Percentiles rank a stretch among this genome's conserved stretches.
Conservation (phyloP, 371 early-diverging fungal species). For the Mucor plumbeus region DNA sequence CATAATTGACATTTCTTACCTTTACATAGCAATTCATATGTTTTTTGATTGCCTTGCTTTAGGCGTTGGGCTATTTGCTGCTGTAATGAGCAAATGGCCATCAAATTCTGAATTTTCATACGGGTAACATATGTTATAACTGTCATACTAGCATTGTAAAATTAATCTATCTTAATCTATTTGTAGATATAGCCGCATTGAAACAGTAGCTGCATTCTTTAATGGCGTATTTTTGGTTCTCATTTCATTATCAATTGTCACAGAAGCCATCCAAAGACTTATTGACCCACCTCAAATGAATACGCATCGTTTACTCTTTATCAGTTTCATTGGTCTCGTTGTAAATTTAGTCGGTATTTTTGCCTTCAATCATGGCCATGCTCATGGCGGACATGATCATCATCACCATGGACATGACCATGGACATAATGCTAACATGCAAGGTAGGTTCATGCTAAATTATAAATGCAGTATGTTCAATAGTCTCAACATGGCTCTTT, state of each 20-base stretch:
- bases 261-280: constrained; percentile 89
- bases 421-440: constrained; percentile 73
- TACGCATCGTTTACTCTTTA: constrained; percentile 81
- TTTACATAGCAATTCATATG: constrained; percentile 88
- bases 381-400: constrained; percentile 70
- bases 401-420: constrained; percentile 52
- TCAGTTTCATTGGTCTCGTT: constrained; percentile 88
- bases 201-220: constrained; percentile 89
- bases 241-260: constrained; percentile 86
- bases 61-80: constrained; percentile 84
- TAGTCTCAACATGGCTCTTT: background rate
- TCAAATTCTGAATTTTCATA: constrained; percentile 78
- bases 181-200: constrained; percentile 84
- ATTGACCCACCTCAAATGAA: constrained; percentile 87
- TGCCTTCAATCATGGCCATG: constrained; percentile 88
- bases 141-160: background rate
- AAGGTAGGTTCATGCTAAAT: constrained; percentile 45
- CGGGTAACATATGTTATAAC: constrained; percentile 53
- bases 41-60: constrained; percentile 95
- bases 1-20: constrained; percentile 1
- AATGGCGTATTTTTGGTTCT: constrained; percentile 90
- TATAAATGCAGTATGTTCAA: background rate
- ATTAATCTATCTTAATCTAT: background rate
- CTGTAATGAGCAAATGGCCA: constrained; percentile 92
- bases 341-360: constrained; percentile 94